A percentile compares a stretch with the other conserved stretches of the same genome.
Conservation (phyloP, 2,329 filamentous ascomycete genomes). For the Myriosclerotinia scirpicola region DNA sequence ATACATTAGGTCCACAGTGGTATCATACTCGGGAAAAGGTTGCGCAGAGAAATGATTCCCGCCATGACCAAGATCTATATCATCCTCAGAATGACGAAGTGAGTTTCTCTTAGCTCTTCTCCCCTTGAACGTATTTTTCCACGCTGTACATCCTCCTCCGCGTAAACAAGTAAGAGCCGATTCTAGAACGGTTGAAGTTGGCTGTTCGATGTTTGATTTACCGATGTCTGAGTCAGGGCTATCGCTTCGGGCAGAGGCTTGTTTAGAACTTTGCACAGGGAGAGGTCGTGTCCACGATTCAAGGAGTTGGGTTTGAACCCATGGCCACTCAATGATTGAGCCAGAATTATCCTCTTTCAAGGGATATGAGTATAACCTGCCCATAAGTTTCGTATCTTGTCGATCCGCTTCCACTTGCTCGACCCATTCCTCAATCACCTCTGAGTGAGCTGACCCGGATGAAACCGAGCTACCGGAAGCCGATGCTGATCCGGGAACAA, state of each 20-base stretch:
- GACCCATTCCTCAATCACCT: background rate
- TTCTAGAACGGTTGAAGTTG: background rate
- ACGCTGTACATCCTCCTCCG: background rate
- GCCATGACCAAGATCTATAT: slow-evolving; percentile 13
- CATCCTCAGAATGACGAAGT: background rate
- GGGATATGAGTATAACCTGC: background rate
- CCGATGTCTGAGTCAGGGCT: background rate
- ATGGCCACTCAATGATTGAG: slow-evolving; percentile 8
- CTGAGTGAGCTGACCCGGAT: background rate
- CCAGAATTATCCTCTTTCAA: background rate
- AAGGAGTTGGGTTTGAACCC: background rate
- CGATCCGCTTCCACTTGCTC: background rate
- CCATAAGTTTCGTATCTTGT: background rate
- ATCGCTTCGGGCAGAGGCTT: background rate
- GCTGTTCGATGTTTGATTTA: too few relatives aligned
- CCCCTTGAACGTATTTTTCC: too few relatives aligned
- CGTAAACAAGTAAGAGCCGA: background rate
- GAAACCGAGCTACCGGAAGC: too few relatives aligned
- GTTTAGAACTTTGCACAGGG: background rate
- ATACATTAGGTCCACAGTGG: background rate
- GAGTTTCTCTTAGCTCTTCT: background rate
- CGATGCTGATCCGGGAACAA: too few relatives aligned
- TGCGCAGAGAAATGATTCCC: background rate
- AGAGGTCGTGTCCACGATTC: too few relatives aligned
- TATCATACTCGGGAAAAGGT: slow-evolving; percentile 9